These are phyloP conservation scores for Neonectria sp. DNA, from an alignment of 2,329 filamentous ascomycete species.

Conservation along the genomic window DNA sequence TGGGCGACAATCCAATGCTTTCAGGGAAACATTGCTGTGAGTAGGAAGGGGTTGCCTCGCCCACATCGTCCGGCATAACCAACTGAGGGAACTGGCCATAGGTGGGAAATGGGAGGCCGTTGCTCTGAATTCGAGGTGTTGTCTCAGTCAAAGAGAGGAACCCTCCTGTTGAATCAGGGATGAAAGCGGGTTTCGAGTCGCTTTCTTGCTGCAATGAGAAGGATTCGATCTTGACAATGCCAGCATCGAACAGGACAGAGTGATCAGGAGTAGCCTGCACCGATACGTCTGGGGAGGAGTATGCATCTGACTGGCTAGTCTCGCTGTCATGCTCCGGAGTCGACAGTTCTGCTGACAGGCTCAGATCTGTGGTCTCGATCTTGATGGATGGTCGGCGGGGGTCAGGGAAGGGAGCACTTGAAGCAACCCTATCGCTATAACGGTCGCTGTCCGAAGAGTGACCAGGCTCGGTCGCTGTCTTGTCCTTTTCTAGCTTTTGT, in stretches of 20 bases:
- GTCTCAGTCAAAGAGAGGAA: constrained; percentile 32
- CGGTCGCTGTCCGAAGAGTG: constrained; percentile 49
- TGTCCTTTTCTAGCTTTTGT: constrained; percentile 55
- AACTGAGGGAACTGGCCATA: constrained; percentile 45
- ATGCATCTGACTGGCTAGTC: constrained; percentile 46
- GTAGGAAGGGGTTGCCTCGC: constrained; percentile 42
- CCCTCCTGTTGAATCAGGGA: constrained; percentile 11
- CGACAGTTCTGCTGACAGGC: constrained; percentile 21
- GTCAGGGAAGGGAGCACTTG: constrained; percentile 58
- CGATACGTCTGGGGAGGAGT: constrained; percentile 42
- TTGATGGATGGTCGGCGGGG: constrained; percentile 38
- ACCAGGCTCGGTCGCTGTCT: constrained; percentile 41
- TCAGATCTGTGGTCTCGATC: constrained; percentile 20
- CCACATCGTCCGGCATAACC: constrained; percentile 42
- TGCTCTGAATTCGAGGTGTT: constrained; percentile 6
- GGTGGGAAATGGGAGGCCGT: constrained; percentile 4
- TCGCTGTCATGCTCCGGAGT: constrained; percentile 48
- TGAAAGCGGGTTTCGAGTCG: not conserved
- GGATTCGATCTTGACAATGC: constrained; percentile 17
- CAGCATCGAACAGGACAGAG: constrained; percentile 25
- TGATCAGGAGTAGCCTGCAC: constrained; percentile 40
- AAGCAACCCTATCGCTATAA: constrained; percentile 56
- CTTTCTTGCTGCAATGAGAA: constrained; percentile 15
- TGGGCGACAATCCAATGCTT: constrained; percentile 32
- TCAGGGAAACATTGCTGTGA: constrained; percentile 42